These are phyloP conservation scores for Solanum gracilifrons DNA, from an alignment of 257 asterid species.

Conservation along the genomic window DNA sequence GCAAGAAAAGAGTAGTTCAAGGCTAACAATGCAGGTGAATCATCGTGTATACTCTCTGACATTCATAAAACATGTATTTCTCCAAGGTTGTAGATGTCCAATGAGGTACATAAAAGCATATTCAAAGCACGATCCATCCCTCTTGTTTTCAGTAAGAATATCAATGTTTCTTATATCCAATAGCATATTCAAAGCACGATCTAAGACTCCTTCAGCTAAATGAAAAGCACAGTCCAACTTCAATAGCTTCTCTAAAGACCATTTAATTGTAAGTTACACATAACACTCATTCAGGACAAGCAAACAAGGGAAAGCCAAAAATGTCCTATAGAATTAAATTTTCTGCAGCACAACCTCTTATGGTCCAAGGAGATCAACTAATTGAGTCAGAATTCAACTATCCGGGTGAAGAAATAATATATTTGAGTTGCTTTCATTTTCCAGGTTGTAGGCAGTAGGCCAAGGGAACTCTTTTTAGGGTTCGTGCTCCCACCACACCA, in stretches of 20 bases:
- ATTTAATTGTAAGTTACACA: background rate
- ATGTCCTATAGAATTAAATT: background rate
- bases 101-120: background rate
- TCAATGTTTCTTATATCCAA: background rate
- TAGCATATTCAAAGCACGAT: background rate
- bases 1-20: background rate
- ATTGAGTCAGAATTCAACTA: background rate
- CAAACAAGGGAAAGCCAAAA: background rate
- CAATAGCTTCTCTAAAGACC: background rate
- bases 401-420: background rate
- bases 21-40: background rate
- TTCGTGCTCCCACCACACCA: background rate
- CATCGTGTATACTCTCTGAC: background rate
- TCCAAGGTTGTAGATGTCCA: background rate
- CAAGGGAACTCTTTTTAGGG: background rate
- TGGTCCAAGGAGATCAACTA: background rate
- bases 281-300: background rate
- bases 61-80: background rate
- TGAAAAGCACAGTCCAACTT: background rate
- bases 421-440: background rate
- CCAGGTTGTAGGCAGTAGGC: background rate
- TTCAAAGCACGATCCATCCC: background rate
- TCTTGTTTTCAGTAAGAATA: background rate
- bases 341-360: background rate
- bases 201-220: background rate